Evolutionary conservation across 352 stramenopile genomes (phyloP), one percentile per base, ranked within the genome.

Genomic region (Globisporangium apiculatum): DNA sequence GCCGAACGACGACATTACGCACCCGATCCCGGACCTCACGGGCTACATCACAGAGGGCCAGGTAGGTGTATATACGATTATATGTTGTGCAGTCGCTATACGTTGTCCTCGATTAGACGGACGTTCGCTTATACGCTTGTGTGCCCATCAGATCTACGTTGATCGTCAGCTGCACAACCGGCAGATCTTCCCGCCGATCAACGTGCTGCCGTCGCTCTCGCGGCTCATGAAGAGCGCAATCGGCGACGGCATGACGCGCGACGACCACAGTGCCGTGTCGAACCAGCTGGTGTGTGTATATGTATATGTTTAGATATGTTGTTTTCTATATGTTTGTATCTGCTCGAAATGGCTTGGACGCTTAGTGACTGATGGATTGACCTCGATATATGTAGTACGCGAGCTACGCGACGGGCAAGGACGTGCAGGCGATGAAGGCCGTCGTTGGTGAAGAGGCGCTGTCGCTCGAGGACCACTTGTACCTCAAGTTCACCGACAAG

Each of bases 1-100:
- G 97, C 97, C 97, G 61, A 99, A 99, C 87, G 97, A 99, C 75
- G 97, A 99, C 86, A 99, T 99, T 80, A 99, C 97, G 49, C 97
- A 99, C 72, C 97, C 97, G 60, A 99, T 99, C 87, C 97, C 97
- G 61, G 97, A 99, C 93, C 82, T 99, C 58, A 99, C 97, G 60
- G 97, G 97, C 42, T 99, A 99, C 78, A 99, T 99, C 79, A 99
- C 97, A 38, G 97, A 99, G 73, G 97, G 97, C 63, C 97, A 99
- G 85, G 96, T 83, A 68, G 36, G 41, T 5, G 24, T 31, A 2
- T 3, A 31, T 31, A 31, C 24, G 24, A 31, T 3, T 31, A 31
- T 31, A 3, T 36, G 17, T 11, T 53, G n/a, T 52, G 12, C 18
- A 31, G 40, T 31, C 47, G 38, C 24, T 48, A 51, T 15, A 2